Evolutionary conservation across 2,329 filamentous ascomycete genomes (phyloP).

Genomic region (Sporothrix brasiliensis): DNA sequence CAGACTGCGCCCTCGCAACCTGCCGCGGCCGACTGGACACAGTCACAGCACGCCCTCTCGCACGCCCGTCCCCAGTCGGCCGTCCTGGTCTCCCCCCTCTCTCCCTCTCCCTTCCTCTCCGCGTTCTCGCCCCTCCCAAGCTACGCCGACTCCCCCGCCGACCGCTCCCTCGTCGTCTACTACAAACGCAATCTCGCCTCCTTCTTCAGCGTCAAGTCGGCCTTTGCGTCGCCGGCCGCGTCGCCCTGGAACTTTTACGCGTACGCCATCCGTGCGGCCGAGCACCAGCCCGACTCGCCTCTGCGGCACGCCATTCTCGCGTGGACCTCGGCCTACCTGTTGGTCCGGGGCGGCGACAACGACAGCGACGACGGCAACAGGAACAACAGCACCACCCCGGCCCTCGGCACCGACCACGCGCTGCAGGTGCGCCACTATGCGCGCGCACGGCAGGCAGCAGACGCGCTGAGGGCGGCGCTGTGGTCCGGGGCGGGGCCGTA

Average conservation of each 20-base stretch:
- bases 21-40: neutral
- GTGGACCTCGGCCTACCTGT: slow-evolving; percentile 31
- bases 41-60: neutral
- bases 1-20: neutral
- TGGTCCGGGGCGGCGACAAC: slow-evolving; percentile 14
- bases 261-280: slow-evolving; percentile 31
- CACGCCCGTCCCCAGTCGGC: neutral
- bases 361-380: too few relatives aligned
- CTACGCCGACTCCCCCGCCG: neutral
- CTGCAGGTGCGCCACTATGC: slow-evolving; percentile 32
- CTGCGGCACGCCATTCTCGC: slow-evolving; percentile 33
- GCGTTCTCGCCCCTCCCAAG: neutral
- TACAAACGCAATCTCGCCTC: slow-evolving; percentile 31
- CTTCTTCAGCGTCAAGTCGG: slow-evolving; percentile 29
- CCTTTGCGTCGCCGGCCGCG: slow-evolving; percentile 14
- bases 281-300: slow-evolving; percentile 31
- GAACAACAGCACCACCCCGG: neutral
- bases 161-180: slow-evolving; percentile 27
- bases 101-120: neutral
- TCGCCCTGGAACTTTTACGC: slow-evolving; percentile 33
- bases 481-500: neutral
- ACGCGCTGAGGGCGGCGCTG: slow-evolving; percentile 11
- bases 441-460: slow-evolving; percentile 17
- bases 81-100: neutral
- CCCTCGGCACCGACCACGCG: neutral